These are phyloP conservation scores for Botrytis medusae DNA, from an alignment of 2,329 filamentous ascomycete species.

Conservation along the genomic window DNA sequence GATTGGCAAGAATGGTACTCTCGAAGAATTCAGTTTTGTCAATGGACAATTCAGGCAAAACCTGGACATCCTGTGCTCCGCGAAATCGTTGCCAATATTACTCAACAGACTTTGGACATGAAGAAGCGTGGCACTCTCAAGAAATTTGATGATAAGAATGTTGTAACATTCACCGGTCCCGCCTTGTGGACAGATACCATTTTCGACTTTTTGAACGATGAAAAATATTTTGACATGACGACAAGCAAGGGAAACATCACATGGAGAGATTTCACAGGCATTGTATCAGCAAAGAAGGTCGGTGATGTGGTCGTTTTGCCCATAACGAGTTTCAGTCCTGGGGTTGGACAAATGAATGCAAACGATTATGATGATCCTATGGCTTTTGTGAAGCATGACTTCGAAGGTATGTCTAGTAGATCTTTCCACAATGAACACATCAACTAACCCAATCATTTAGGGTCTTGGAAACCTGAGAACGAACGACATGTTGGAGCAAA, in stretches of 20 bases:
- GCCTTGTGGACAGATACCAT: slow-evolving; percentile 91
- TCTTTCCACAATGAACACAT: background rate
- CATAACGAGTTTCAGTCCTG: slow-evolving; percentile 96
- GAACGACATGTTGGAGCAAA: slow-evolving; percentile 64
- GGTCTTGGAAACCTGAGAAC: slow-evolving; percentile 73
- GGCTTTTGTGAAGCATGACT: slow-evolving; percentile 97
- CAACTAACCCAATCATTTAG: slow-evolving; percentile 43
- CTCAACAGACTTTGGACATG: slow-evolving; percentile 72
- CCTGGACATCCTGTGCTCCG: slow-evolving; percentile 89
- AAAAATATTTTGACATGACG: slow-evolving; percentile 79
- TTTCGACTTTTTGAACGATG: slow-evolving; percentile 92
- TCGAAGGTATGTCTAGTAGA: slow-evolving; percentile 72
- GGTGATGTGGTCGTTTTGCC: slow-evolving; percentile 92
- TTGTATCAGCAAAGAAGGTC: slow-evolving; percentile 78
- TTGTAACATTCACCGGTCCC: slow-evolving; percentile 93
- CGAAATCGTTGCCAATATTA: slow-evolving; percentile 84
- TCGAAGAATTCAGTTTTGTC: slow-evolving; percentile 94
- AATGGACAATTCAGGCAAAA: slow-evolving; percentile 98
- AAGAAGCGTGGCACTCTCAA: slow-evolving; percentile 67
- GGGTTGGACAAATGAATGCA: slow-evolving; percentile 89
- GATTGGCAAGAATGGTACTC: slow-evolving; percentile 98
- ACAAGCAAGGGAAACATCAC: slow-evolving; percentile 70
- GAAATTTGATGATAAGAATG: slow-evolving; percentile 59
- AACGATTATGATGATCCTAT: slow-evolving; percentile 86
- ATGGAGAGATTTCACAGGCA: slow-evolving; percentile 86